Base-by-base conservation (phyloP, 148 eudicot genomes). In the Euryodendron excelsum region DNA sequence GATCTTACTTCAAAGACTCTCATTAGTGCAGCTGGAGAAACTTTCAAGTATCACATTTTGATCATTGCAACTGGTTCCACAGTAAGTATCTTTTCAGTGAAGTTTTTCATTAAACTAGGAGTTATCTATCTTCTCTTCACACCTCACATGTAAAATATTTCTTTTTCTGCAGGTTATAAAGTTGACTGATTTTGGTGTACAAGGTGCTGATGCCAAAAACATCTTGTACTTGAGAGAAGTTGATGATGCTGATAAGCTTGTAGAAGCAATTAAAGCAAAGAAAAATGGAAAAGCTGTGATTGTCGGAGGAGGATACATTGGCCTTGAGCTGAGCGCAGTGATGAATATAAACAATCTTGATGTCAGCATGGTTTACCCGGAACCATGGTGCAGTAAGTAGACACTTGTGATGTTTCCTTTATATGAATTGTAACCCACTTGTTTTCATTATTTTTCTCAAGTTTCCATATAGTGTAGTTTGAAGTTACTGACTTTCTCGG, bases 371-470 rank as follows among this genome's bases (percentile, higher is more conserved):
- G 99, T 96, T 70, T 96, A 92, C 86, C 99, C 99, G 31, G 99
- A 96, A 85, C 99, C 99, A 34, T 93, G 98, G 98, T 96, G 99
- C 95, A 96, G 99, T 96, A 93, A 90, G 99, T 92, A 48, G 58
- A 88, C 72, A 17, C 34, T 11, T 12, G 7, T 25, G 18, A 2
- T 48, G 25, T n/a, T 53, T 17, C 58, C 28, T 45, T 56, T 11
- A 34, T 55, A 62, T 31, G 55, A 41, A 41, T 59, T 59, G 48
- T 15, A 20, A 56, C 33, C 64, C 20, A 31, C 34, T 63, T 62
- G 67, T 58, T 45, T n/a, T 31, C 44, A 3, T 27, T 34, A 41
- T 63, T 76, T 2, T 9, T 63, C 31, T 63, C 62, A 45, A 11
- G 27, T 56, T 34, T 62, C 36, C 64, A 28, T 44, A 11, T 47